Evolutionary conservation across 257 asterid species (phyloP).

Genomic region (Rhazya stricta): DNA sequence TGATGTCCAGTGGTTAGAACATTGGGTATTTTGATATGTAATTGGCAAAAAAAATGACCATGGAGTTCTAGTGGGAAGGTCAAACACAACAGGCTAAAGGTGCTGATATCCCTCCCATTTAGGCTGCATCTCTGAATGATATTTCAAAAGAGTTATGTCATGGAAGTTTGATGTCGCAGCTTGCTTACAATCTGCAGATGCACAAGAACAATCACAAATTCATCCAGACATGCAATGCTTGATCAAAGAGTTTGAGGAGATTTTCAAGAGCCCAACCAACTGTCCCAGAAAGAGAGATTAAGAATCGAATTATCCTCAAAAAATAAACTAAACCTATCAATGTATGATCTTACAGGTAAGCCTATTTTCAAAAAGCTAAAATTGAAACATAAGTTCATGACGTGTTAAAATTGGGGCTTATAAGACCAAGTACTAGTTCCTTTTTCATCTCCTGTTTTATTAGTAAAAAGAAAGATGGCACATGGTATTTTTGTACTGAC

Average conservation of each 20-base stretch:
- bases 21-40: too few species aligned
- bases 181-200: not conserved
- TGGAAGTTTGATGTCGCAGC: not conserved
- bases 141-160: not conserved
- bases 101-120: too few species aligned
- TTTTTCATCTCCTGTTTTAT: not conserved
- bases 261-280: not conserved
- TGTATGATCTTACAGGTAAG: not conserved
- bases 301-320: not conserved
- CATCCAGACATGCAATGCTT: too few species aligned
- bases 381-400: not conserved
- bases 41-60: too few species aligned
- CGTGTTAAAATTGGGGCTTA: not conserved
- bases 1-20: too few species aligned
- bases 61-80: too few species aligned
- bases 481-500: not conserved
- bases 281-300: not conserved
- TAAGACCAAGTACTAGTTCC: not conserved
- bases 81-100: not conserved
- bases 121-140: not conserved
- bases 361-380: not conserved
- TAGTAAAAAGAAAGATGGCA: constrained; percentile 5
- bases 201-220: not conserved
- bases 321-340: not conserved
- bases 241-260: too few species aligned